phyloP scores from a whole-genome alignment of 148 eudicot species.

The Vaccinium myrtillus region DNA sequence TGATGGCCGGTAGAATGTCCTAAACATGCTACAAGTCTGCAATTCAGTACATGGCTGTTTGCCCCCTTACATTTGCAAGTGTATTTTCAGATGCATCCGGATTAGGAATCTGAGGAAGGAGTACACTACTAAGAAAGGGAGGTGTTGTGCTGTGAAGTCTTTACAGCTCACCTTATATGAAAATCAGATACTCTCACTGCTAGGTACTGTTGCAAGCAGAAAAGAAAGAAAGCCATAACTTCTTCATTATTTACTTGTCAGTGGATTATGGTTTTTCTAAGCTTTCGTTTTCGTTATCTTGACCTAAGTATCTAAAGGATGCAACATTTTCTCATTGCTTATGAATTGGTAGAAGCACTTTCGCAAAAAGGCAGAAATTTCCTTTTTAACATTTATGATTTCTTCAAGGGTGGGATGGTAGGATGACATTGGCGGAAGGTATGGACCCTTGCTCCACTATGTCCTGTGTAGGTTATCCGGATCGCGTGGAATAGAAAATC shows the following conservation, averaged over 20 bases:
- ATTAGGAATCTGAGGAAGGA: constrained; percentile 82
- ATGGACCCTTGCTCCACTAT: background rate
- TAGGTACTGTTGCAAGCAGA: constrained; percentile 43
- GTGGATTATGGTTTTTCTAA: background rate
- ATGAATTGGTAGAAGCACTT: background rate
- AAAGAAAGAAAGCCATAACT: background rate
- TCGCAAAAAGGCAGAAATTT: background rate
- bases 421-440: background rate
- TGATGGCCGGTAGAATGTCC: constrained; percentile 65
- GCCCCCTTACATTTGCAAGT: constrained; percentile 10
- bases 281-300: background rate
- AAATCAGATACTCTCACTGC: constrained; percentile 94
- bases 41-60: background rate
- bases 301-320: background rate
- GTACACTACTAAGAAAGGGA: constrained; percentile 62
- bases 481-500: background rate
- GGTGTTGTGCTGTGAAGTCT: constrained; percentile 82
- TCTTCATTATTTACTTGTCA: background rate
- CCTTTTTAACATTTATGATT: background rate
- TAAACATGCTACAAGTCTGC: background rate
- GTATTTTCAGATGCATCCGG: constrained; percentile 82
- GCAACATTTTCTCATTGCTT: background rate
- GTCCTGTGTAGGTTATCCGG: background rate
- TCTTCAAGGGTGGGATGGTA: background rate
- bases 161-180: constrained; percentile 82